These are phyloP conservation scores for Sechiopsis laciniata DNA, from an alignment of 306 rosid genomes.

Conservation along the genomic window DNA sequence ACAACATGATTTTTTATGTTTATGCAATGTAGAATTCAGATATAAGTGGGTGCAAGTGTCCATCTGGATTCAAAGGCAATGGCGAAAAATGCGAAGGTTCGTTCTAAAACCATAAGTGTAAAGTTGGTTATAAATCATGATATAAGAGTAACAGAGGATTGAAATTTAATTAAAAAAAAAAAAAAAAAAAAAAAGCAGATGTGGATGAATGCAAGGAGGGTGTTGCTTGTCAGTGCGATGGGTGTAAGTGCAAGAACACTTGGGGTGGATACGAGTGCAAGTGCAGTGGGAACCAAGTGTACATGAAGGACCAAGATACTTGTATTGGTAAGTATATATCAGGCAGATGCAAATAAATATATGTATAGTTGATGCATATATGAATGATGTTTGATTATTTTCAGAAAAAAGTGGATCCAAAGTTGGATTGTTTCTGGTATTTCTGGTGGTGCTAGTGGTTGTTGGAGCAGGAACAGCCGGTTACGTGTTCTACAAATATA, in stretches of 20 bases:
- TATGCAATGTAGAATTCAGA: conserved; percentile 42
- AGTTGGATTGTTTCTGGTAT: conserved; percentile 45
- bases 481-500: conserved; percentile 84
- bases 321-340: conserved; percentile 36
- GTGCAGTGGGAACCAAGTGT: conserved; percentile 37
- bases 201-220: conserved; percentile 43
- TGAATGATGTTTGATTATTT: neutral
- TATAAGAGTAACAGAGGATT: too few relatives aligned
- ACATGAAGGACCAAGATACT: conserved; percentile 45
- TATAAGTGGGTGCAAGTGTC: conserved; percentile 65
- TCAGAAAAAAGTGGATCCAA: conserved; percentile 70
- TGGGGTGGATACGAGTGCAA: conserved; percentile 58
- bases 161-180: too few relatives aligned
- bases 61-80: conserved; percentile 60
- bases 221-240: conserved; percentile 43
- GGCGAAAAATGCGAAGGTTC: conserved; percentile 69
- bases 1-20: conserved; percentile 1
- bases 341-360: too few relatives aligned
- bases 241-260: conserved; percentile 47
- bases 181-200: conserved; percentile 36
- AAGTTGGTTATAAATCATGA: too few relatives aligned
- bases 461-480: conserved; percentile 56
- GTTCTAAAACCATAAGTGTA: neutral
- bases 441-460: conserved; percentile 53
- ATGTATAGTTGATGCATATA: neutral